Conservation (phyloP, 148 eudicot genomes). For the Tetragonia tetragonoides region DNA sequence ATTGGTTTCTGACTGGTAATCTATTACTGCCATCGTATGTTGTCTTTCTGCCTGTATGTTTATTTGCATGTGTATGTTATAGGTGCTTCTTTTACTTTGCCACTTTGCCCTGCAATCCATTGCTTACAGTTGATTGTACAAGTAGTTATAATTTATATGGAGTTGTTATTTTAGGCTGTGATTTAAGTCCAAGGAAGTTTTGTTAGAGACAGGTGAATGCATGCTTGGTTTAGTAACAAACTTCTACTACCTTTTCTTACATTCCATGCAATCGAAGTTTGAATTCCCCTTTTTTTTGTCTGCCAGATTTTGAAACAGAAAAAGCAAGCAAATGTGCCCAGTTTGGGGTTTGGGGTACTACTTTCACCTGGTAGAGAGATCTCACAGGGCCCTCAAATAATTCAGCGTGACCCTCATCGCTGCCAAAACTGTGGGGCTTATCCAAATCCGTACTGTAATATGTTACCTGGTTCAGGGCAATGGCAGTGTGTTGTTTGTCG, state of each 20-base stretch:
- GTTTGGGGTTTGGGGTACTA: conserved; percentile 85
- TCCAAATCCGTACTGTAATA: conserved; percentile 82
- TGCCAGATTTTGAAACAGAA: conserved; percentile 75
- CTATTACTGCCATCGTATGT: too few relatives aligned
- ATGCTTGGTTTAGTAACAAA: not conserved
- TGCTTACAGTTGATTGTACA: not conserved
- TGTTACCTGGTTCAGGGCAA: conserved; percentile 81
- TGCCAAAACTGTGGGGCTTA: conserved; percentile 82
- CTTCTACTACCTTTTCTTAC: too few relatives aligned
- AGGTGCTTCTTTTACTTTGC: not conserved
- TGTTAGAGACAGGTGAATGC: not conserved
- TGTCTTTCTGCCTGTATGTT: too few relatives aligned
- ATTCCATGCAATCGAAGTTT: not conserved
- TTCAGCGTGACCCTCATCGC: conserved; percentile 45
- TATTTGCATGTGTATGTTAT: not conserved
- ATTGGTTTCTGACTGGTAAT: too few relatives aligned
- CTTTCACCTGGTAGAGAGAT: conserved; percentile 79
- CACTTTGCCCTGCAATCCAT: not conserved
- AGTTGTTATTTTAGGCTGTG: not conserved
- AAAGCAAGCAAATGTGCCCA: conserved; percentile 71
- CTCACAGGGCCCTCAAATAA: conserved; percentile 58
- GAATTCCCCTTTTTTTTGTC: not conserved
- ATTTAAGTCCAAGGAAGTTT: not conserved
- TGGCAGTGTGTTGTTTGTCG: conserved; percentile 94
- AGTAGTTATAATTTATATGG: not conserved